Conservation (phyloP, 2,329 filamentous ascomycete species). For the Verticillium klebahnii region DNA sequence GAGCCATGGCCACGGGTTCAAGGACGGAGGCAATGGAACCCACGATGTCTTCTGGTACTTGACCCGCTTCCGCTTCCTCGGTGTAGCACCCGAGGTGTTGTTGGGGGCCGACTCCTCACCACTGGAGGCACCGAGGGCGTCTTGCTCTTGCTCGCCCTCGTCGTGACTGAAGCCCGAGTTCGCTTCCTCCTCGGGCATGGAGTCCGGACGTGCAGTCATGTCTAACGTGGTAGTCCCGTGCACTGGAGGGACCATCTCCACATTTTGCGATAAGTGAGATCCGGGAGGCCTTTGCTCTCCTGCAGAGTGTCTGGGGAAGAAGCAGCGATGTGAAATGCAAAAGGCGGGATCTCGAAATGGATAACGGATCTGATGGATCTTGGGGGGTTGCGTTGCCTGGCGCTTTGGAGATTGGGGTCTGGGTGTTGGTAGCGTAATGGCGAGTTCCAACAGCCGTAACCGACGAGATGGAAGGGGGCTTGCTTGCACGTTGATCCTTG, state of each 20-base stretch:
- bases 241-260: constrained; percentile 19
- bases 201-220: constrained; percentile 19
- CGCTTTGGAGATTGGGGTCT: not conserved
- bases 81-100: constrained; percentile 18
- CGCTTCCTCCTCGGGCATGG: constrained; percentile 29
- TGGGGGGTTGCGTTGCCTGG: not conserved
- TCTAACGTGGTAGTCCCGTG: constrained; percentile 18
- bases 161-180: constrained; percentile 30
- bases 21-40: constrained; percentile 11
- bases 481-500: not conserved
- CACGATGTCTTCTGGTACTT: constrained; percentile 39
- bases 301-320: not conserved
- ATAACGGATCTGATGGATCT: not conserved
- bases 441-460: not conserved
- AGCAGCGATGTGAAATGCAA: not conserved
- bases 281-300: constrained; percentile 1
- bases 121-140: constrained; percentile 24
- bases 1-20: not conserved
- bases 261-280: constrained; percentile 12
- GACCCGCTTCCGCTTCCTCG: constrained; percentile 33
- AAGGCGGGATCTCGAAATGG: not conserved
- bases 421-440: not conserved
- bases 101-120: constrained; percentile 23
- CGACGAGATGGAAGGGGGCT: not conserved
- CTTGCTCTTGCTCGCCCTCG: constrained; percentile 5